Evolutionary conservation across 2,329 filamentous ascomycete species (phyloP), one percentile per base, ranked within the genome.

Genomic region (Paracoccidioides lutzii): DNA sequence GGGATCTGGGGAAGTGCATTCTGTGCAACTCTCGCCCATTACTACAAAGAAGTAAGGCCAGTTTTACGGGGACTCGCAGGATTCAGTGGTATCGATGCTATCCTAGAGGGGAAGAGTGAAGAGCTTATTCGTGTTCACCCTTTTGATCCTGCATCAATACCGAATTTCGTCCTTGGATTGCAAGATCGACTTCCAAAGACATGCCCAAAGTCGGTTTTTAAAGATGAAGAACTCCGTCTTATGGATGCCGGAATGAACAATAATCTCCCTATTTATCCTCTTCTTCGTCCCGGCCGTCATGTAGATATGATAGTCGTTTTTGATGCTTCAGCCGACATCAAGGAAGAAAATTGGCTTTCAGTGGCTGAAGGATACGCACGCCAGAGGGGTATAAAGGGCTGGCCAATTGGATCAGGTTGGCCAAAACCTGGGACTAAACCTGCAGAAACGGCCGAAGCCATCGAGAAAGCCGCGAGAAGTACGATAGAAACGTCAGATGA

Each of bases 161-260:
- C 93, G 2, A 98, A 98, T 68, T 97, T 86, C 65, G 84, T 84
- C 0, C 82, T 89, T 58, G 87, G 87, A 7, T 87, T 98, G 83
- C 79, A 86, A 62, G 83, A 81, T 10, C 78, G 81, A 58, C 76
- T 98, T 5, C 86, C 89, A 0, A 71, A 80, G 0, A 87, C 88
- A 0, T 86, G 85, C n/a, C 90, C 93, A 0, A 81, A 84, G 37
- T 89, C 82, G 57, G 81, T 95, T 42, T 83, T 87, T 63, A 76
- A 81, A 15, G 78, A 78, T 12, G 77, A 84, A 46, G 85, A 95
- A 67, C 77, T 91, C 15, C 84, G 88, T 60, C 78, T 91, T 14
- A 97, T 96, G 90, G 93, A 98, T 69, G 90, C 93, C 1, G 93
- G 93, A 52, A 98, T 98, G 93, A 94, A 88, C 61, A 97, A 98